Percentiles rank a stretch among this genome's conserved stretches.
Conservation (phyloP, 2,329 filamentous ascomycete species). For the Monilinia vaccinii-corymbosi region DNA sequence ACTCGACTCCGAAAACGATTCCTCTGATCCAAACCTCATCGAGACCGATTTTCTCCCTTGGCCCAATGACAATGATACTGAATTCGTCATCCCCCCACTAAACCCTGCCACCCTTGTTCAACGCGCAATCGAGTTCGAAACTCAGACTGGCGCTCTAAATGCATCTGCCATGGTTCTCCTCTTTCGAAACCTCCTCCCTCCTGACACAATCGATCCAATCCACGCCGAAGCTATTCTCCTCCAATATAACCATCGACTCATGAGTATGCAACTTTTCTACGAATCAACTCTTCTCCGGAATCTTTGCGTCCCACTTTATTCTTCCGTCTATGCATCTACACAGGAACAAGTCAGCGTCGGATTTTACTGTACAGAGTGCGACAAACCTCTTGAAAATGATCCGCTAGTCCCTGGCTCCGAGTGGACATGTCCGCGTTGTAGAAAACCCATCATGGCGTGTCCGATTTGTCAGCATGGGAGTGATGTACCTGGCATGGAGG, state of each 20-base stretch:
- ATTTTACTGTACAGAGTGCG: conserved; percentile 46
- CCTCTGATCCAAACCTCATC: conserved; percentile 33
- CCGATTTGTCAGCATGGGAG: conserved; percentile 45
- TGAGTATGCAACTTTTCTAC: conserved; percentile 49
- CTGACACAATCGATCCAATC: conserved; percentile 44
- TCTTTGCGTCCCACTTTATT: conserved; percentile 45
- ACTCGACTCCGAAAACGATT: conserved; percentile 3
- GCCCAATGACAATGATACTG: conserved; percentile 45
- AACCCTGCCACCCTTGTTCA: conserved; percentile 46
- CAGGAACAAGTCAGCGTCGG: conserved; percentile 46
- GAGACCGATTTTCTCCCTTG: conserved; percentile 53
- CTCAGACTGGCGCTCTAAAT: conserved; percentile 45
- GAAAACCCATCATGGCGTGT: conserved; percentile 44
- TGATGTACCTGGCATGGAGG: background rate
- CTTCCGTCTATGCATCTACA: conserved; percentile 42
- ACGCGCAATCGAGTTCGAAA: conserved; percentile 48
- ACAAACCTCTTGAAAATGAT: conserved; percentile 41
- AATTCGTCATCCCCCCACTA: conserved; percentile 45
- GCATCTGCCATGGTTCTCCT: conserved; percentile 53
- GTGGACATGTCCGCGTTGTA: conserved; percentile 53
- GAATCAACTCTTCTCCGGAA: conserved; percentile 54
- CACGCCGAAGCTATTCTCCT: conserved; percentile 48
- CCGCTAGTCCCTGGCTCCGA: conserved; percentile 32
- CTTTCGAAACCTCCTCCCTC: conserved; percentile 47
- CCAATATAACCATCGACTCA: conserved; percentile 52